A percentile compares a stretch with the other conserved stretches of the same genome.
Conservation (phyloP, 805 yeast genomes). For the Cyberlindnera nakhonratchasimensis region DNA sequence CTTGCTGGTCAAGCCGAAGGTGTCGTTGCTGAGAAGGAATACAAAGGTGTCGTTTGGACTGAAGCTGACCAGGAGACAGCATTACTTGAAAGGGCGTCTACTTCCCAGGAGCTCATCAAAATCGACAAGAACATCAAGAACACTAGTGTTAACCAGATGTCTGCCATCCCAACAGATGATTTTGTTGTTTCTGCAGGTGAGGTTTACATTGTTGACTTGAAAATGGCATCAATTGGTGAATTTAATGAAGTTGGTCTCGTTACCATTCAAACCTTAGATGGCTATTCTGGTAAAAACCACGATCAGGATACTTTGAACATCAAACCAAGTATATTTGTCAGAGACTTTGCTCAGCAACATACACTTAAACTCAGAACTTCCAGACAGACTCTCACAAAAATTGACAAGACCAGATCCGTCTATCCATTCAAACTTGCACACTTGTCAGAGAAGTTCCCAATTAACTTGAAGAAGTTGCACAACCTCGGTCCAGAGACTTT, state of each 20-base stretch:
- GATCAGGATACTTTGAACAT: conserved; percentile 48
- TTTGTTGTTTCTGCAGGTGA: conserved; percentile 76
- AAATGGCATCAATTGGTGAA: conserved; percentile 64
- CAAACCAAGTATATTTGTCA: conserved; percentile 68
- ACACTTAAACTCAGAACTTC: conserved; percentile 72
- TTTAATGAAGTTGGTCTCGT: conserved; percentile 59
- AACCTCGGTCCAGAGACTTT: conserved; percentile 27
- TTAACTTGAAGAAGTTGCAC: conserved; percentile 38
- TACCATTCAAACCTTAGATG: conserved; percentile 64
- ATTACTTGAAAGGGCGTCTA: conserved; percentile 43
- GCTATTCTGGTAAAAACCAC: conserved; percentile 59
- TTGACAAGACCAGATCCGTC: conserved; percentile 76
- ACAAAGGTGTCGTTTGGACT: conserved; percentile 88
- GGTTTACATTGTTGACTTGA: conserved; percentile 80
- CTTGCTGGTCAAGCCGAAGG: conserved; percentile 95
- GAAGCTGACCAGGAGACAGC: conserved; percentile 73
- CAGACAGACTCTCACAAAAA: conserved; percentile 61
- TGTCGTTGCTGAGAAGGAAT: conserved; percentile 85
- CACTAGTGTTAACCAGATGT: conserved; percentile 36
- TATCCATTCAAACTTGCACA: conserved; percentile 88
- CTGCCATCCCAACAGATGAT: conserved; percentile 76
- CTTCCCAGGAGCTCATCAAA: conserved; percentile 39
- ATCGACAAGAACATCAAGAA: conserved; percentile 35
- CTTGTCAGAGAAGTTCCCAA: conserved; percentile 60
- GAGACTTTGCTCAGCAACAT: conserved; percentile 84